Evolutionary conservation across 495 filamentous ascomycete genomes (phyloP), one percentile per base, ranked within the genome.

Genomic region (Penicillium daleae): DNA sequence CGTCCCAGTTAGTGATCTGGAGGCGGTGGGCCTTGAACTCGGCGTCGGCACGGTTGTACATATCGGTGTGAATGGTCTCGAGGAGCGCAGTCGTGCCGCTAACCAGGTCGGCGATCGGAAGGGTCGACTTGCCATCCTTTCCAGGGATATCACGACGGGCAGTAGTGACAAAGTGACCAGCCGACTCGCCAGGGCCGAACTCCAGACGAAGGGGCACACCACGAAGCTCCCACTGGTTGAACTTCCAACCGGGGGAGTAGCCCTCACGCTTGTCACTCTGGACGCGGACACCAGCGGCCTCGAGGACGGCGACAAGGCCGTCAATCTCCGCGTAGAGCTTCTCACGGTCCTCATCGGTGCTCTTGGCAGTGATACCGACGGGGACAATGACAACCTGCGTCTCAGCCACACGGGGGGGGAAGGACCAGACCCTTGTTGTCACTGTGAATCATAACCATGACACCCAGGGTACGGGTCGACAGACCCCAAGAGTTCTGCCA

Each of bases 401-500:
- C 73, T 91, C 89, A n/a, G 90, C 87, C n/a, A 95, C 91, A 26
- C 90, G 82, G 21, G 94, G 94, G n/a, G 69, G 94, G 94, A 49
- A 97, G 87, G 61, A 99, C 91, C 8, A 98, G 85, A 53, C 95
- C 95, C 73, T 90, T 91, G 81, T 99, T 88, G 75, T 98, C 95
- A 72, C 92, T 86, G 81, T 99, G 95, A 59, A 93, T 91, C 88
- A 99, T 96, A 66, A 96, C 90, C 93, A 97, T 97, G 71, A 98
- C 92, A 76, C 94, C 94, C 67, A 99, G 93, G 29, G 92, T 88
- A 72, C 95, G 90, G 51, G 94, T 99, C 6, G 92, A 97, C 40
- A 98, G 86, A 78, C 95, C 95, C 95, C 95, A 99, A 6, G 92
- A 96, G 81, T 99, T 99, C 74, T 99, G 95, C 92, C 93, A 98